Percentiles rank a stretch among this genome's conserved stretches.
These are phyloP conservation scores for Zymoseptoria pseudotritici DNA, from an alignment of 2,329 filamentous ascomycete genomes.

Conservation along the genomic window DNA sequence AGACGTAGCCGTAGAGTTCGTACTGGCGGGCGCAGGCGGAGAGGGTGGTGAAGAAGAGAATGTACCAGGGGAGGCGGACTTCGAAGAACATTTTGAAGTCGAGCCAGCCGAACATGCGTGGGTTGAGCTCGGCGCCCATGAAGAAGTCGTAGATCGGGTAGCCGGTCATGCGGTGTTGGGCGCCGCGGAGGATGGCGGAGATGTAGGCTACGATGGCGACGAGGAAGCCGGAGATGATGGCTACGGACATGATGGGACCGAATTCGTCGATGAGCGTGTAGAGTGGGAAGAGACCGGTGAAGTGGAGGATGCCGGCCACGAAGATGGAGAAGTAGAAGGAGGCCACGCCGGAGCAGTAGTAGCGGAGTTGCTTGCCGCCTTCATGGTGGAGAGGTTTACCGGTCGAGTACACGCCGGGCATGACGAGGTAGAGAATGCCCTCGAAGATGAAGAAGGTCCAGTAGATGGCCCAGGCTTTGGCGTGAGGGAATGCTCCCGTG, in stretches of 20 bases:
- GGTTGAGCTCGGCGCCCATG: constrained; percentile 83
- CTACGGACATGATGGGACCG: constrained; percentile 83
- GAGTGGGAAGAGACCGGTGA: constrained; percentile 75
- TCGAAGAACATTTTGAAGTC: constrained; percentile 97
- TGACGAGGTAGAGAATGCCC: constrained; percentile 69
- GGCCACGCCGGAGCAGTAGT: constrained; percentile 87
- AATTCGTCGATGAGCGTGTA: constrained; percentile 95
- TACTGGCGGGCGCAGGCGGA: constrained; percentile 75
- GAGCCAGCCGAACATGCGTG: constrained; percentile 64
- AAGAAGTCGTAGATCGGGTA: constrained; percentile 79
- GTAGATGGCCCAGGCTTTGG: constrained; percentile 85
- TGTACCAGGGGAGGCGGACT: constrained; percentile 86
- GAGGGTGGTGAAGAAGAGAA: constrained; percentile 70
- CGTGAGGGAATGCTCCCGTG: constrained; percentile 73
- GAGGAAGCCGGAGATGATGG: constrained; percentile 81
- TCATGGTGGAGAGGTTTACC: constrained; percentile 81
- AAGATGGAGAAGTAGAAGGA: constrained; percentile 83
- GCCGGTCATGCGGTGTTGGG: constrained; percentile 86
- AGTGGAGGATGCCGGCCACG: constrained; percentile 65
- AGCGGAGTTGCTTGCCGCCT: constrained; percentile 76
- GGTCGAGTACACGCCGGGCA: constrained; percentile 80
- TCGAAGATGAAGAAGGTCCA: constrained; percentile 89
- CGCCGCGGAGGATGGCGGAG: constrained; percentile 72
- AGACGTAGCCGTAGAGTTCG: constrained; percentile 77
- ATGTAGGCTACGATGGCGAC: constrained; percentile 79